Percentiles rank a stretch among this genome's conserved stretches.
phyloP scores from a whole-genome alignment of 2,329 filamentous ascomycete genomes.

The Neoarthrinium moseri region DNA sequence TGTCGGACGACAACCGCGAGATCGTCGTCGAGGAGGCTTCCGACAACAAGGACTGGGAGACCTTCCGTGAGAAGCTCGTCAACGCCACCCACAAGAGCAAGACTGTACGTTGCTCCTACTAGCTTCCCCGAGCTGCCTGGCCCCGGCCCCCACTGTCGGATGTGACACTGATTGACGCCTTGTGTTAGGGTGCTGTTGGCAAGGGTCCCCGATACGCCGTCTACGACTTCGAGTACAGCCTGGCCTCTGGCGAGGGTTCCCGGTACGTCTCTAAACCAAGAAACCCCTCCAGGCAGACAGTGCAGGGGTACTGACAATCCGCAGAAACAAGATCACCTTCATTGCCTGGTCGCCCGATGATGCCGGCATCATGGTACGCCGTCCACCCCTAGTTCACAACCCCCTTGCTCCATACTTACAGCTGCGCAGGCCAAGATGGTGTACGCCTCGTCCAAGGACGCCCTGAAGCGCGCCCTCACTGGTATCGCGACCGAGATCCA shows the following conservation, averaged over 20 bases:
- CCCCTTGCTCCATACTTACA: conserved; percentile 18
- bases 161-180: conserved; percentile 18
- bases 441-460: conserved; percentile 86
- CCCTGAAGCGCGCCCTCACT: conserved; percentile 75
- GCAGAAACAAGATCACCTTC: conserved; percentile 75
- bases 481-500: conserved; percentile 76
- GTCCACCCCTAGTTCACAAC: not conserved
- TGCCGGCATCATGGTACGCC: conserved; percentile 71
- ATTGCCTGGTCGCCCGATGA: conserved; percentile 81
- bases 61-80: conserved; percentile 75
- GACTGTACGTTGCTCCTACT: conserved; percentile 47
- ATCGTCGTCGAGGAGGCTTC: conserved; percentile 78
- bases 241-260: conserved; percentile 69
- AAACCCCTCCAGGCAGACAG: conserved; percentile 1
- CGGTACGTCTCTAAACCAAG: conserved; percentile 46
- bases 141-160: conserved; percentile 34
- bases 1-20: conserved; percentile 78
- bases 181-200: conserved; percentile 50
- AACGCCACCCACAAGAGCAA: conserved; percentile 71
- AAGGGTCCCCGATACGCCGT: conserved; percentile 80
- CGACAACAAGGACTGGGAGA: conserved; percentile 64
- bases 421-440: conserved; percentile 76
- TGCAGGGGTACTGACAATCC: conserved; percentile 10
- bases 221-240: conserved; percentile 79
- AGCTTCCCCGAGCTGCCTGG: not conserved